Evolutionary conservation across 495 filamentous ascomycete species (phyloP).

Genomic region (Tetracladium setigerum): DNA sequence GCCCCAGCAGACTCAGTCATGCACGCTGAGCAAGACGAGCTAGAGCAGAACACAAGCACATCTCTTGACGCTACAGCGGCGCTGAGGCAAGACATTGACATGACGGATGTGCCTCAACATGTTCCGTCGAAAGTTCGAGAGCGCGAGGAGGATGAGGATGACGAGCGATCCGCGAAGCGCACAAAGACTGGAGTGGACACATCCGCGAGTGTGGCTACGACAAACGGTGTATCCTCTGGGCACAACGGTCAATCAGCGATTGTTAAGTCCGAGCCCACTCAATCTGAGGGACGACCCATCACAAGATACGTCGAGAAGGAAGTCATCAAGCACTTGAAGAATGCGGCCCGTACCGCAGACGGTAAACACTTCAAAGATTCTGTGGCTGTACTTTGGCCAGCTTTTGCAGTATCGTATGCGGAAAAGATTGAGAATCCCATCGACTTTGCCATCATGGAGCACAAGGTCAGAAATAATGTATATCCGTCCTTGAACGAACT

Average conservation of each 20-base stretch:
- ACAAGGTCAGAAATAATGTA: constrained; percentile 55
- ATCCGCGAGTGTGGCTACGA: constrained; percentile 1
- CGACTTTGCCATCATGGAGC: constrained; percentile 77
- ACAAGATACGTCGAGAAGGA: constrained; percentile 39
- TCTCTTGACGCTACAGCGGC: background rate
- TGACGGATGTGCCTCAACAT: constrained; percentile 14
- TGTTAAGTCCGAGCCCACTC: constrained; percentile 20
- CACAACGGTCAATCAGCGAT: constrained; percentile 15
- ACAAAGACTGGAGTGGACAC: constrained; percentile 50
- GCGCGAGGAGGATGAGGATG: constrained; percentile 61
- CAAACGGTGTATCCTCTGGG: constrained; percentile 5
- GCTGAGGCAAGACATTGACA: constrained; percentile 11
- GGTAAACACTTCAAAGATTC: constrained; percentile 65
- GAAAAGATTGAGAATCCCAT: constrained; percentile 67
- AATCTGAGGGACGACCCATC: constrained; percentile 27
- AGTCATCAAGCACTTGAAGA: constrained; percentile 47
- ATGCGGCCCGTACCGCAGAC: constrained; percentile 73
- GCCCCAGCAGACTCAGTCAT: no score
- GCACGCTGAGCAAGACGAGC: background rate
- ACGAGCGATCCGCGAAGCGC: constrained; percentile 74
- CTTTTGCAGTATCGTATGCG: constrained; percentile 54
- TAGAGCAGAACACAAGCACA: background rate
- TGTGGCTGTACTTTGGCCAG: constrained; percentile 49
- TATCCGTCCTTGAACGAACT: constrained; percentile 61
- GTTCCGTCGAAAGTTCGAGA: constrained; percentile 45